phyloP scores from a whole-genome alignment of 2,329 filamentous ascomycete species.

The Epichloe scottii region DNA sequence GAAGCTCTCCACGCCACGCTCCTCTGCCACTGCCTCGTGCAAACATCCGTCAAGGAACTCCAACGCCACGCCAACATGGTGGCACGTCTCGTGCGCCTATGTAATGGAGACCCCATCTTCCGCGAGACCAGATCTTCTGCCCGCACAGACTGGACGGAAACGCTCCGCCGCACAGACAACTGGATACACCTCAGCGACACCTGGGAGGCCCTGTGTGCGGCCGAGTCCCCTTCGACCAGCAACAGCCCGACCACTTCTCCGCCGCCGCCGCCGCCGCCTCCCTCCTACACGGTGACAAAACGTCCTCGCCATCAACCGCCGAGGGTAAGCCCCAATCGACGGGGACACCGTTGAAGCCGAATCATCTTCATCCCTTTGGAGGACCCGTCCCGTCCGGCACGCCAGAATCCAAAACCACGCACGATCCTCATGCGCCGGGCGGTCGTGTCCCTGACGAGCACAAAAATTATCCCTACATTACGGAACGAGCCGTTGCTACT shows the following conservation, averaged over 20 bases:
- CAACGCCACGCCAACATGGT: constrained; percentile 73
- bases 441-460: constrained; percentile 27
- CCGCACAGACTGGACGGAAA: constrained; percentile 68
- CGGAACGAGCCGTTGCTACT: constrained; percentile 56
- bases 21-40: constrained; percentile 65
- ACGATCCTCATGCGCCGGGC: neutral
- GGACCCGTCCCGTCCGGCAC: neutral
- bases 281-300: neutral
- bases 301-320: constrained; percentile 27
- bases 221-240: neutral
- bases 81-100: constrained; percentile 58
- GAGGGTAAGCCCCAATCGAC: constrained; percentile 6
- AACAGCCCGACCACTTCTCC: neutral
- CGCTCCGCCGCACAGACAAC: constrained; percentile 50
- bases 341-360: constrained; percentile 9
- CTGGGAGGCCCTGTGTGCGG: constrained; percentile 62
- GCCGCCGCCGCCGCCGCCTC: neutral
- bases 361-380: neutral
- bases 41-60: constrained; percentile 67
- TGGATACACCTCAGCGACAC: constrained; percentile 52
- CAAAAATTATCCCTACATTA: constrained; percentile 57
- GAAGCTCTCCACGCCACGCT: constrained; percentile 70
- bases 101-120: constrained; percentile 72
- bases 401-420: neutral
- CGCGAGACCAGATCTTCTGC: constrained; percentile 58